These are phyloP conservation scores for Trichoderma brevicompactum DNA, from an alignment of 2,329 filamentous ascomycete genomes.

Conservation along the genomic window DNA sequence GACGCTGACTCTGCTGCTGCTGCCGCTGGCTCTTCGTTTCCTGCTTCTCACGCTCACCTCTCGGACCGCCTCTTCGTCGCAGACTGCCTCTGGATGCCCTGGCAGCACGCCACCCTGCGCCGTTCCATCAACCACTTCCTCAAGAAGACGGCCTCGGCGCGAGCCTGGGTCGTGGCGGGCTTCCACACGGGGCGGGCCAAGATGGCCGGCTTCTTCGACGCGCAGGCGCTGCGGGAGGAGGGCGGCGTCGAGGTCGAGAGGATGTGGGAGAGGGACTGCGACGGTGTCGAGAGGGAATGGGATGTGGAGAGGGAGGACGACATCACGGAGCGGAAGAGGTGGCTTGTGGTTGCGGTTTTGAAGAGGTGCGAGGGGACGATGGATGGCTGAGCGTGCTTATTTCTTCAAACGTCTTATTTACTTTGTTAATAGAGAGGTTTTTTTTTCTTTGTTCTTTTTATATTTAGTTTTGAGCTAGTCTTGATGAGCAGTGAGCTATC, in stretches of 20 bases:
- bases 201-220: slow-evolving; percentile 67
- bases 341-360: slow-evolving; percentile 66
- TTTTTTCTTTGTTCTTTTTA: neutral
- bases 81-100: slow-evolving; percentile 77
- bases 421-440: neutral
- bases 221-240: slow-evolving; percentile 46
- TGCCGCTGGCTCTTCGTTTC: neutral
- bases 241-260: slow-evolving; percentile 63
- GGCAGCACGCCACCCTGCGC: slow-evolving; percentile 70
- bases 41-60: slow-evolving; percentile 35
- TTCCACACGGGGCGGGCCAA: slow-evolving; percentile 73
- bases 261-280: slow-evolving; percentile 71
- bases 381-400: neutral
- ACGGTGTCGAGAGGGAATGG: slow-evolving; percentile 67
- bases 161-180: slow-evolving; percentile 68
- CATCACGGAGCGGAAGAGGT: slow-evolving; percentile 66
- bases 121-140: slow-evolving; percentile 68
- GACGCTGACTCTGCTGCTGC: slow-evolving; percentile 28
- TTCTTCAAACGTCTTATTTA: neutral
- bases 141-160: slow-evolving; percentile 46
- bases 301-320: slow-evolving; percentile 65
- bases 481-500: slow-evolving; percentile 13
- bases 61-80: slow-evolving; percentile 70
- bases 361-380: slow-evolving; percentile 39
- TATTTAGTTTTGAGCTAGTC: slow-evolving; percentile 18